These are phyloP conservation scores for Stephania yunnanensis DNA, from an alignment of 164 flowering plant genomes.

Conservation along the genomic window DNA sequence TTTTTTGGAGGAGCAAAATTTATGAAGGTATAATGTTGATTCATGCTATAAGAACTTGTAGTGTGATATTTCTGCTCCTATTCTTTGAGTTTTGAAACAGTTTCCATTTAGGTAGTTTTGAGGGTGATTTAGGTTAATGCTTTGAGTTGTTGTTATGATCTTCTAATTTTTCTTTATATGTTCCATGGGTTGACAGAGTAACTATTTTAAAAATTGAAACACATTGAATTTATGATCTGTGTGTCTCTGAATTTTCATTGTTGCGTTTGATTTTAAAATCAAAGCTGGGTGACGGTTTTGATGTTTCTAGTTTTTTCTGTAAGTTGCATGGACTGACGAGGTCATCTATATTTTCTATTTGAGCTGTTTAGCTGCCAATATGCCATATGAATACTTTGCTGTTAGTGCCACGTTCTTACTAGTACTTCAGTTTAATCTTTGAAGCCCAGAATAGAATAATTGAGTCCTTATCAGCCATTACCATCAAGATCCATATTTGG, in stretches of 20 bases:
- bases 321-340: too few relatives aligned
- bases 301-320: too few relatives aligned
- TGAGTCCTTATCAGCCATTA: background rate
- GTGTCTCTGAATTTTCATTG: background rate
- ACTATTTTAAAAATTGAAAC: too few relatives aligned
- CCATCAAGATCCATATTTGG: background rate
- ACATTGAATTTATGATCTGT: background rate
- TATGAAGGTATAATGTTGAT: constrained; percentile 57
- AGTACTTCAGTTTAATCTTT: background rate
- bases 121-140: background rate
- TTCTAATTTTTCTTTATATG: too few relatives aligned
- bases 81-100: background rate
- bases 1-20: constrained; percentile 76
- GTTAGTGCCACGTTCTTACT: background rate
- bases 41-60: background rate
- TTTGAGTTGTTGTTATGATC: too few relatives aligned
- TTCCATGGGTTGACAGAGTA: too few relatives aligned
- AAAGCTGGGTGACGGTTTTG: background rate
- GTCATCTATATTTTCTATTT: too few relatives aligned
- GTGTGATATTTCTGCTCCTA: background rate
- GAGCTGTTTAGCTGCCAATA: too few relatives aligned
- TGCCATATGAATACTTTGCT: too few relatives aligned
- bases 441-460: background rate
- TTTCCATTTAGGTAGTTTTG: background rate
- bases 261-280: background rate